Percentiles rank a stretch among this genome's conserved stretches.
These are phyloP conservation scores for Austroboletus novae-zelandiae DNA, from an alignment of 1,284 basidiomycete genomes.

Conservation along the genomic window DNA sequence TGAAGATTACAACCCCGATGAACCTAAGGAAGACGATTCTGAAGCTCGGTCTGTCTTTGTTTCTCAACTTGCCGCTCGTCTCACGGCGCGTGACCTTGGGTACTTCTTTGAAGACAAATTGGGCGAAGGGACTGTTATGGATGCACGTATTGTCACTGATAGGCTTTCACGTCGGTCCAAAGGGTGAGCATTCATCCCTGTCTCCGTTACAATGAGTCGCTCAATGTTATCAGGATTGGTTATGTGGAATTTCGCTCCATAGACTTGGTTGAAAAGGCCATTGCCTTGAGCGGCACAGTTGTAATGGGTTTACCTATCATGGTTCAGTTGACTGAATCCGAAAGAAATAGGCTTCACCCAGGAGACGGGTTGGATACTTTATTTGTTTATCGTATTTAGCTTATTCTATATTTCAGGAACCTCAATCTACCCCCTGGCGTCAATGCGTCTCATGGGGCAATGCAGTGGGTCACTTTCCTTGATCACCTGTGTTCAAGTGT, in stretches of 20 bases:
- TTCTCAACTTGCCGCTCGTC: constrained; percentile 92
- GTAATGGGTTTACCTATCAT: constrained; percentile 98
- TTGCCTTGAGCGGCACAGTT: constrained; percentile 87
- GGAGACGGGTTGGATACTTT: constrained; percentile 65
- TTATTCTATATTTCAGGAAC: constrained; percentile 45
- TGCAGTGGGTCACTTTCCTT: constrained; percentile 57
- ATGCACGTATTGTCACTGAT: constrained; percentile 94
- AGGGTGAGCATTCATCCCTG: constrained; percentile 60
- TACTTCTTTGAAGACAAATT: constrained; percentile 99
- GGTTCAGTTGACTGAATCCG: constrained; percentile 95
- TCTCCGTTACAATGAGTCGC: constrained; percentile 7
- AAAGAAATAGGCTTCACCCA: constrained; percentile 86
- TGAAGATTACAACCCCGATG: constrained; percentile 69
- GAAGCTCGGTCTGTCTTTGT: constrained; percentile 98
- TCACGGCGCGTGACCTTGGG: constrained; percentile 93
- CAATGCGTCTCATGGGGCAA: constrained; percentile 68
- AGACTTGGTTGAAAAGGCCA: constrained; percentile 88
- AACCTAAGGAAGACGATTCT: constrained; percentile 83
- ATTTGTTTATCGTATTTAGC: constrained; percentile 6
- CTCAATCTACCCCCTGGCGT: constrained; percentile 77
- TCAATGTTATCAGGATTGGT: constrained; percentile 62
- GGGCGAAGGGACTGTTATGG: constrained; percentile 88
- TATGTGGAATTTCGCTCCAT: constrained; percentile 95
- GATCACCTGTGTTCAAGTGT: constrained; percentile 11
- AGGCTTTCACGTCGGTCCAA: constrained; percentile 91